phyloP scores from a whole-genome alignment of 2,329 filamentous ascomycete species.

The Calonectria honghensis region DNA sequence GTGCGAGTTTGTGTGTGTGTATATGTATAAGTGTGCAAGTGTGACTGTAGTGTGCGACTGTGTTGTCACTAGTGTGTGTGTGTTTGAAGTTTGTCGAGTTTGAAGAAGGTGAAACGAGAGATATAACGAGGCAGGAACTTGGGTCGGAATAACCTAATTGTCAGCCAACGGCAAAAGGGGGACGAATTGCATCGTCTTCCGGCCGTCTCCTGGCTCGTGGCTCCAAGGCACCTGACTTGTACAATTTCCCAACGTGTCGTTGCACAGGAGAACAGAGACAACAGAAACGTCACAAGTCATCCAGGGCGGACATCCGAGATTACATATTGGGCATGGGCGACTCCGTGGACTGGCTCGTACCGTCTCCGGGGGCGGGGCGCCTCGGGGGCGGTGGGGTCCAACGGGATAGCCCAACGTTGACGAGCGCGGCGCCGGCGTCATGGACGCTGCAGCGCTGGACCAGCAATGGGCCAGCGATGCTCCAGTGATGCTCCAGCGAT shows the following conservation, averaged over 20 bases:
- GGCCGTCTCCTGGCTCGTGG: constrained; percentile 23
- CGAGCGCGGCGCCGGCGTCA: constrained; percentile 17
- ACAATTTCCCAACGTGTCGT: constrained; percentile 25
- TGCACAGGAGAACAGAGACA: constrained; percentile 8
- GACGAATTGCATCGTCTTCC: constrained; percentile 28
- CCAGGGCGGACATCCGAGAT: constrained; percentile 32
- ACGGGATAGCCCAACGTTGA: constrained; percentile 21
- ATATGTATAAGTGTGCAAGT: not conserved
- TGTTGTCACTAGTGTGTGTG: not conserved
- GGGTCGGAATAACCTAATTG: constrained; percentile 22
- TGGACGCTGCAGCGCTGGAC: not conserved
- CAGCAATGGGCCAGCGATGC: not conserved
- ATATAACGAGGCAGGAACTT: constrained; percentile 1
- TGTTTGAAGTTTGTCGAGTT: constrained; percentile 7
- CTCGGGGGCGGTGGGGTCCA: constrained; percentile 33
- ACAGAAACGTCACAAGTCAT: constrained; percentile 1
- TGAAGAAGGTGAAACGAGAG: constrained; percentile 8
- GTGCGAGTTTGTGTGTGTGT: not conserved
- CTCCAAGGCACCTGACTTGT: constrained; percentile 28
- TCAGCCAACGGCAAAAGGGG: not conserved
- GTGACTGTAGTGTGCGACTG: not conserved
- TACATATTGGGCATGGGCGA: constrained; percentile 30
- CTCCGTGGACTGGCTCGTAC: constrained; percentile 29
- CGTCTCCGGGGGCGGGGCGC: constrained; percentile 27
- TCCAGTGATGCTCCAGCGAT: not conserved